Evolutionary conservation across 148 eudicot genomes (phyloP).

Genomic region (Bassia scoparia): DNA sequence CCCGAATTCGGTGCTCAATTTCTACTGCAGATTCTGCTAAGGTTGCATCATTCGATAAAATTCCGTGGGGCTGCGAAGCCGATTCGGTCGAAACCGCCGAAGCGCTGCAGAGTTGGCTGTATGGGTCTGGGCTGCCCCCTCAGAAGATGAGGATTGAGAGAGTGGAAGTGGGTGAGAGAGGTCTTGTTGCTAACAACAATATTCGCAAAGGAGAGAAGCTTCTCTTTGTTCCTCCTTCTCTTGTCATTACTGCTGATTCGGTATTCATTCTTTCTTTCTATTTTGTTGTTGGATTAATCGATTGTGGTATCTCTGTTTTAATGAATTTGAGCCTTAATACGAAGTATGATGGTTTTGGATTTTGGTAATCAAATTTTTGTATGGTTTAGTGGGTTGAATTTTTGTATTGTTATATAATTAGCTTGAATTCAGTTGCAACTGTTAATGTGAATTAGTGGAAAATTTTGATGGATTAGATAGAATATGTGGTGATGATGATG

Average conservation of each 20-base stretch:
- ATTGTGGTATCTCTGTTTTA: too few species aligned
- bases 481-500: too few species aligned
- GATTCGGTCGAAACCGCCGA: constrained; percentile 77
- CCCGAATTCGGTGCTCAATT: constrained; percentile 35
- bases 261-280: constrained; percentile 28
- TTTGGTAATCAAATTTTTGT: not conserved
- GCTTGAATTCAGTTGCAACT: too few species aligned
- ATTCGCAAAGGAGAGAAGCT: constrained; percentile 76
- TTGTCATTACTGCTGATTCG: constrained; percentile 78
- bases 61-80: constrained; percentile 83
- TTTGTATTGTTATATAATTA: too few species aligned
- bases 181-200: constrained; percentile 79
- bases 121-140: constrained; percentile 49
- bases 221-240: constrained; percentile 84
- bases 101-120: constrained; percentile 67
- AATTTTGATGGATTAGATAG: not conserved
- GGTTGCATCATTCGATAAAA: not conserved
- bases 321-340: not conserved
- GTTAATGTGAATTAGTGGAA: not conserved
- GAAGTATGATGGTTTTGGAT: not conserved
- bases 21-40: constrained; percentile 23
- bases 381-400: not conserved
- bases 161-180: constrained; percentile 92
- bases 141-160: constrained; percentile 81
- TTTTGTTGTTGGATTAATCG: too few species aligned